Percentiles rank a stretch among this genome's conserved stretches.
phyloP scores from a whole-genome alignment of 805 yeast genomes.

The Wickerhamomyces tratensis region DNA sequence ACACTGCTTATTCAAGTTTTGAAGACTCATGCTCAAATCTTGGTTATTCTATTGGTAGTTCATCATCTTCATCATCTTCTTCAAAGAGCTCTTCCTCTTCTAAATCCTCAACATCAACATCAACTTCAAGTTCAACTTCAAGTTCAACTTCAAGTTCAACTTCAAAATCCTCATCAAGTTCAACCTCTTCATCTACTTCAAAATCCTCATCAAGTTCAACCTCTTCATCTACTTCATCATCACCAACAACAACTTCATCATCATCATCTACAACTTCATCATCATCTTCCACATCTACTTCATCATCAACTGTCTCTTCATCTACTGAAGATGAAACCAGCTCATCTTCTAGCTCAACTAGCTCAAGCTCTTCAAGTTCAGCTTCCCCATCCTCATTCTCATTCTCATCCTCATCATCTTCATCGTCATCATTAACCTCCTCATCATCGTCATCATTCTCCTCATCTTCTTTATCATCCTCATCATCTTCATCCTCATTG shows the following conservation, averaged over 20 bases:
- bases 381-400: conserved; percentile 11
- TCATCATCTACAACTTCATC: conserved; percentile 13
- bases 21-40: conserved; percentile 39
- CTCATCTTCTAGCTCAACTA: conserved; percentile 1
- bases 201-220: conserved; percentile 7
- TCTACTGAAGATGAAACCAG: no score
- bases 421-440: conserved; percentile 10
- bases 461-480: conserved; percentile 5
- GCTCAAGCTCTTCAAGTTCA: conserved; percentile 10
- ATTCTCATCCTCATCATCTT: conserved; percentile 13
- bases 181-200: conserved; percentile 8
- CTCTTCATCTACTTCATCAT: conserved; percentile 9
- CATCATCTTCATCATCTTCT: conserved; percentile 23
- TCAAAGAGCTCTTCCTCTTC: conserved; percentile 21
- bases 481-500: no score
- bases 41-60: conserved; percentile 25
- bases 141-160: conserved; percentile 16
- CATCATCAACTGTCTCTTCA: conserved; percentile 2
- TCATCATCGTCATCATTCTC: conserved; percentile 10
- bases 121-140: conserved; percentile 16
- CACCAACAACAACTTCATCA: conserved; percentile 10
- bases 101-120: conserved; percentile 17
- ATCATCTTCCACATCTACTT: conserved; percentile 7
- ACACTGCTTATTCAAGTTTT: conserved; percentile 52
- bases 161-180: conserved; percentile 9